Base-by-base conservation (phyloP, 2,329 filamentous ascomycete genomes). In the Phyllosticta citriasiana region DNA sequence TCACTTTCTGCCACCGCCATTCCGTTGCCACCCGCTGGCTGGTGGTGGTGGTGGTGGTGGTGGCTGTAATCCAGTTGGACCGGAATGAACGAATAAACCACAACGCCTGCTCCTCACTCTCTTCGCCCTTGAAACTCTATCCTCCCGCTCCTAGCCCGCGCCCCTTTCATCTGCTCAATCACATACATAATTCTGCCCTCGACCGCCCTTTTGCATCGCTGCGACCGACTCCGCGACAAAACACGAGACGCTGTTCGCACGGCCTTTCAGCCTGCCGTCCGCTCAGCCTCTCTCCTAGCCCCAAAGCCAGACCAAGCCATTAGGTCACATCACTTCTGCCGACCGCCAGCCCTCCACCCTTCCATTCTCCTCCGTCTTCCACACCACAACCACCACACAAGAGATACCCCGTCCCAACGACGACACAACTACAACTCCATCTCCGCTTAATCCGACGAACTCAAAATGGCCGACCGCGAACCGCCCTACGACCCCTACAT, bases 401-500 rank as follows among this genome's bases (percentile, higher is more conserved):
- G 47, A 53, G n/a, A 47, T 60, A 47, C 40, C 55, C 27, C n/a
- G 16, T 26, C 55, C 27, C 8, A 54, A 62, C 55, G 63, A 69
- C 66, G 64, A 66, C 67, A 61, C 27, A 16, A 8, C n/a, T 54
- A 61, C 52, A 51, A 4, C 57, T 26, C 59, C 40, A 14, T 55
- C 61, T 55, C 53, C 62, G 61, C 65, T 64, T n/a, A 47, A 47
- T 47, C 40, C 40, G 40, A 47, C 40, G 7, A n/a, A 14, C 7
- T 47, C 40, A 47, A n/a, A 69, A 84, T 84, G 82, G 79, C 80
- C 73, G 79, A 79, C 71, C 78, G 77, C 68, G 79, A 84, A 71
- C 78, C 80, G 69, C 89, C 89, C 67, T 95, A 95, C 77, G 90
- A 95, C 78, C 90, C 90, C 65, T 95, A 94, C 79, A 92, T 93